Base-by-base conservation (phyloP, 169 alveolate genomes). In the Theileria parva region DNA sequence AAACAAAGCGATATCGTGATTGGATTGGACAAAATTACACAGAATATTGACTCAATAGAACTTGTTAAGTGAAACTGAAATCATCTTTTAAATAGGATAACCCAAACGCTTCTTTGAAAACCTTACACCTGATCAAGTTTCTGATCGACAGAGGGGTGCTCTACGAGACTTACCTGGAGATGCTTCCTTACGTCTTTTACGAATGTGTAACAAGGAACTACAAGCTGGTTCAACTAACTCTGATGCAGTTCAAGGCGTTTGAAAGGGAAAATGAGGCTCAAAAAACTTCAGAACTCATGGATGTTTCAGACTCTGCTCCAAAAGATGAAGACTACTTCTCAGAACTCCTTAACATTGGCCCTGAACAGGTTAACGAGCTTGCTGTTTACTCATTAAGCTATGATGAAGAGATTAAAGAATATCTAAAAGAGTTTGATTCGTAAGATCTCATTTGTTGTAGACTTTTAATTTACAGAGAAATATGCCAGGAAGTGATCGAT, bases 151-250 rank as follows among this genome's bases (percentile, higher is more conserved):
- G 55, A 15, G 70, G 70, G 51, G 57, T 37, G n/a, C 25, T 73
- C 48, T 73, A 73, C 63, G 64, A 53, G n/a, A 61, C 80, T 3
- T 73, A 73, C 7, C 3, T 73, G 60, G 28, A 73, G n/a, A 73
- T 73, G 80, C 51, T 73, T n/a, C 80, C 80, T 6, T 55, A 73
- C 25, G 80, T 59, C 25, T 73, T 73, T 67, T 73, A 73, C 53
- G 71, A 59, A 28, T 44, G 51, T 37, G 77, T 30, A 15, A 73
- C 60, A 19, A 73, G 71, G 60, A 51, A 73, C 77, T 73, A 73
- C 71, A 32, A 63, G 51, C 50, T 28, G 53, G 28, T 63, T 32
- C 71, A 63, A 63, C 53, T 28, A 63, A 15, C 32, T 0, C 23
- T 63, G 50, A 15, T 39, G 39, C 39, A 27, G 32, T n/a, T 17